Evolutionary conservation across 1,284 basidiomycete genomes (phyloP).

Genomic region (Malassezia nana): DNA sequence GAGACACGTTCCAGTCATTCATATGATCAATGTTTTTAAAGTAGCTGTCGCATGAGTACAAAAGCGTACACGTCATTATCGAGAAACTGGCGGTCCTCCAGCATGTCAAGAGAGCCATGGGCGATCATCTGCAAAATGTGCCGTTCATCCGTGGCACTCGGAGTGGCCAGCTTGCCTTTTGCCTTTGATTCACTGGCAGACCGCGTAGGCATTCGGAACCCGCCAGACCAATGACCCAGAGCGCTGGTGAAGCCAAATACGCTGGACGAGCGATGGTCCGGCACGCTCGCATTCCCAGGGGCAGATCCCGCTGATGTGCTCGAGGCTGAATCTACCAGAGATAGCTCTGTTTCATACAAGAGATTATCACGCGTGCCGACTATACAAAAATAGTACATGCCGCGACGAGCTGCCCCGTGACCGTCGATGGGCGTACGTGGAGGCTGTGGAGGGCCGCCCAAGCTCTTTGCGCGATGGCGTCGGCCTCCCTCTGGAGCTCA

Average conservation of each 20-base stretch:
- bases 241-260: slow-evolving; percentile 11
- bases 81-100: slow-evolving; percentile 36
- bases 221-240: slow-evolving; percentile 18
- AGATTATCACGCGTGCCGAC: slow-evolving; percentile 44
- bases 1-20: slow-evolving; percentile 39
- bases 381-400: slow-evolving; percentile 42
- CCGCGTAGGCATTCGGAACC: not conserved
- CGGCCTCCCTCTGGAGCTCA: not conserved
- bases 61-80: slow-evolving; percentile 30
- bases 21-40: slow-evolving; percentile 40
- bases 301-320: too few species aligned
- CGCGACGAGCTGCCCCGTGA: not conserved
- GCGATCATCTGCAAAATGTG: slow-evolving; percentile 45
- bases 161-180: not conserved
- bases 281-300: too few species aligned
- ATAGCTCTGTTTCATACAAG: slow-evolving; percentile 42
- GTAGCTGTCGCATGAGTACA: slow-evolving; percentile 20
- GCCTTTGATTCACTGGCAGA: slow-evolving; percentile 8
- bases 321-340: slow-evolving; percentile 20
- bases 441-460: not conserved
- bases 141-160: slow-evolving; percentile 16
- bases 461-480: not conserved
- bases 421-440: not conserved
- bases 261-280: not conserved
- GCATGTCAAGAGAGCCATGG: slow-evolving; percentile 37